A percentile compares a stretch with the other conserved stretches of the same genome.
Conservation (phyloP, 2,329 filamentous ascomycete species). For the Chrysosphaeria jannelii region DNA sequence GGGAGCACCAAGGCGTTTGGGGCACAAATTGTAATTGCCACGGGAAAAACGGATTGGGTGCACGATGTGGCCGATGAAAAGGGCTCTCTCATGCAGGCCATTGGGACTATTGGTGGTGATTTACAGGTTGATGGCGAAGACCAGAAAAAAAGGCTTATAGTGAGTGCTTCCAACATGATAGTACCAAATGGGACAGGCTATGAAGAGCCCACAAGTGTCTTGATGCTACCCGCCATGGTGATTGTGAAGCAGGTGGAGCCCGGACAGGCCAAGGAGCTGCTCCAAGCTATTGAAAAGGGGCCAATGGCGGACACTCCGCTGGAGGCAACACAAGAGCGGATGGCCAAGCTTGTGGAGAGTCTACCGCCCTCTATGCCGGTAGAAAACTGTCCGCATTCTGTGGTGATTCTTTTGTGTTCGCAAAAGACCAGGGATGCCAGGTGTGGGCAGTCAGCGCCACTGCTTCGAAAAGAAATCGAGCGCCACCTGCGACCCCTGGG, state of each 20-base stretch:
- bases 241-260: slow-evolving; percentile 64
- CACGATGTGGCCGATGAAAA: slow-evolving; percentile 68
- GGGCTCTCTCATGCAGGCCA: slow-evolving; percentile 55
- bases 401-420: slow-evolving; percentile 75
- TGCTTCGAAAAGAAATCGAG: slow-evolving; percentile 70
- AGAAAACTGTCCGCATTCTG: slow-evolving; percentile 49
- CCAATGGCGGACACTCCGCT: slow-evolving; percentile 47
- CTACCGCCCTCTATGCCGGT: slow-evolving; percentile 11
- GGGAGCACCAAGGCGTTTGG: slow-evolving; percentile 65
- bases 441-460: slow-evolving; percentile 75
- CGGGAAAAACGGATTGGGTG: slow-evolving; percentile 82
- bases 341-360: slow-evolving; percentile 1
- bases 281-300: slow-evolving; percentile 33
- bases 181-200: slow-evolving; percentile 38
- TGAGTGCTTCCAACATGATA: slow-evolving; percentile 77
- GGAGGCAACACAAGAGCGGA: slow-evolving; percentile 1
- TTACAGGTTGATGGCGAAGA: neutral
- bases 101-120: slow-evolving; percentile 43
- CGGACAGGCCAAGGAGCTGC: slow-evolving; percentile 36
- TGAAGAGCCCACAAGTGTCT: slow-evolving; percentile 41
- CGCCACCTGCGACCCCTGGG: slow-evolving; percentile 62
- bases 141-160: slow-evolving; percentile 45
- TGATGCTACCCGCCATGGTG: slow-evolving; percentile 64
- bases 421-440: slow-evolving; percentile 83
- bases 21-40: slow-evolving; percentile 74